phyloP scores from a whole-genome alignment of 2,329 filamentous ascomycete species.

The Uncinocarpus reesii region DNA sequence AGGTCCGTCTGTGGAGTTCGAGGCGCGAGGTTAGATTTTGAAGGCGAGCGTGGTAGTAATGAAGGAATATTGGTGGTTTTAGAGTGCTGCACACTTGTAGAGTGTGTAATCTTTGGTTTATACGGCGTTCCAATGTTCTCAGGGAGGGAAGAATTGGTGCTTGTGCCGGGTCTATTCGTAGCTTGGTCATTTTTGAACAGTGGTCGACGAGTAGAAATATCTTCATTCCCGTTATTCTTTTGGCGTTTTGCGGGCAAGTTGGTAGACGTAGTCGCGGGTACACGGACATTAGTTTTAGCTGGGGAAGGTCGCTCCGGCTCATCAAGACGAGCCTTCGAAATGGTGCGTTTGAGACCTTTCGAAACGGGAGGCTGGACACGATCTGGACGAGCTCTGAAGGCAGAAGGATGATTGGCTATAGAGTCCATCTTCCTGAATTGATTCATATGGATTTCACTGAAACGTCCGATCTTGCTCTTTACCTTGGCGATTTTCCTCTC shows the following conservation, averaged over 20 bases:
- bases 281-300: slow-evolving; percentile 21
- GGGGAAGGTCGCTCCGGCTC: slow-evolving; percentile 44
- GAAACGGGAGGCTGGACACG: slow-evolving; percentile 31
- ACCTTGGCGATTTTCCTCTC: slow-evolving; percentile 67
- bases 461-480: slow-evolving; percentile 67
- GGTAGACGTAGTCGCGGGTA: background rate
- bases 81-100: slow-evolving; percentile 46
- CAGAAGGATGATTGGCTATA: slow-evolving; percentile 74
- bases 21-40: slow-evolving; percentile 40
- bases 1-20: slow-evolving; percentile 40
- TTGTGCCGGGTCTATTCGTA: slow-evolving; percentile 21
- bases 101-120: slow-evolving; percentile 59
- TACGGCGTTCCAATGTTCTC: slow-evolving; percentile 65
- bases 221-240: slow-evolving; percentile 57
- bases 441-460: slow-evolving; percentile 73
- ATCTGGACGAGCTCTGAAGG: slow-evolving; percentile 47
- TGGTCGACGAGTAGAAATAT: slow-evolving; percentile 53
- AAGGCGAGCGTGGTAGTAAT: slow-evolving; percentile 41
- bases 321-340: slow-evolving; percentile 56
- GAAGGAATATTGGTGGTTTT: slow-evolving; percentile 48
- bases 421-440: slow-evolving; percentile 98
- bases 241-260: slow-evolving; percentile 51
- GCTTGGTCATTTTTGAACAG: slow-evolving; percentile 18
- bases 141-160: slow-evolving; percentile 39
- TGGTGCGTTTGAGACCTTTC: slow-evolving; percentile 42